Conservation (phyloP, 805 yeast genomes). For the Lachancea fermentati region DNA sequence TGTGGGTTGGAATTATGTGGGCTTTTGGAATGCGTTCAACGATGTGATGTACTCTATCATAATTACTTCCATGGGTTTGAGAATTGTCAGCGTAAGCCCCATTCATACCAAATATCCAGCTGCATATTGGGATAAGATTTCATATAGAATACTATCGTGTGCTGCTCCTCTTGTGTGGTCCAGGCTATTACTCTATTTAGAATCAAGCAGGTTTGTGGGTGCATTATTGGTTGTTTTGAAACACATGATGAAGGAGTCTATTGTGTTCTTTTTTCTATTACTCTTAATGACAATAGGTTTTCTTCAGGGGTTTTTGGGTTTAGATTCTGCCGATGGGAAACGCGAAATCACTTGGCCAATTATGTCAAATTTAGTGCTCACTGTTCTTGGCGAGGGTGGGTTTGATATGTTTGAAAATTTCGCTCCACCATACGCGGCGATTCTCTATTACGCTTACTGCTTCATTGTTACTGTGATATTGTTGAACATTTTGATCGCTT, state of each 20-base stretch:
- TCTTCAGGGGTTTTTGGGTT: constrained; percentile 79
- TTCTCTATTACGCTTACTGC: constrained; percentile 70
- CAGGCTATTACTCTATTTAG: constrained; percentile 67
- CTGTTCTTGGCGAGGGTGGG: constrained; percentile 70
- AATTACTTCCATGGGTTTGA: constrained; percentile 45
- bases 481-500: constrained; percentile 78
- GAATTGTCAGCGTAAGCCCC: constrained; percentile 38
- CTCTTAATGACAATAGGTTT: constrained; percentile 71
- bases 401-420: constrained; percentile 64
- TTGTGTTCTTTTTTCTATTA: constrained; percentile 73
- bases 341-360: constrained; percentile 66
- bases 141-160: constrained; percentile 67
- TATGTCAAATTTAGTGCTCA: constrained; percentile 57
- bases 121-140: constrained; percentile 44
- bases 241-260: constrained; percentile 80
- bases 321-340: constrained; percentile 83
- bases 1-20: constrained; percentile 65
- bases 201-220: constrained; percentile 77
- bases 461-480: constrained; percentile 70
- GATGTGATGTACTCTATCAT: constrained; percentile 60
- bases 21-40: constrained; percentile 77
- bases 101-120: constrained; percentile 19
- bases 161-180: constrained; percentile 89
- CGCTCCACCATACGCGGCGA: constrained; percentile 81
- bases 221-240: constrained; percentile 82